phyloP scores from a whole-genome alignment of 352 stramenopile genomes.

The Pythium biforme region DNA sequence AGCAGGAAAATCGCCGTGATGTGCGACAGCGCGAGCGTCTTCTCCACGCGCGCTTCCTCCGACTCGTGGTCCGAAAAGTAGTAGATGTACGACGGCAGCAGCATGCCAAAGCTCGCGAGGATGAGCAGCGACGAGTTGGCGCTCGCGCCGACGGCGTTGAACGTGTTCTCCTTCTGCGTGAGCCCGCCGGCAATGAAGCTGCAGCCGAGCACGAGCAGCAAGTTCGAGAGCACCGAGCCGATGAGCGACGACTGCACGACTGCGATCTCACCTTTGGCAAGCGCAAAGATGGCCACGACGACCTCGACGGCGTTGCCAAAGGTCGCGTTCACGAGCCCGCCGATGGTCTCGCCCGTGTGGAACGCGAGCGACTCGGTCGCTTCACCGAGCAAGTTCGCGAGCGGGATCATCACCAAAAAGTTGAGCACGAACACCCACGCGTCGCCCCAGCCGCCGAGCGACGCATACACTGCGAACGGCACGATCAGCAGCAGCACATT shows the following conservation, averaged over 20 bases:
- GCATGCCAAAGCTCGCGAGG: slow-evolving; percentile 91
- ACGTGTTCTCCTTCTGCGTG: slow-evolving; percentile 83
- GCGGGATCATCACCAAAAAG: slow-evolving; percentile 96
- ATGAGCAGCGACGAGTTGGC: slow-evolving; percentile 95
- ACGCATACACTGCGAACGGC: slow-evolving; percentile 69
- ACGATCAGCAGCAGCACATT: slow-evolving; percentile 65
- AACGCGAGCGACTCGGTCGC: slow-evolving; percentile 96
- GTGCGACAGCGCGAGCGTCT: slow-evolving; percentile 74
- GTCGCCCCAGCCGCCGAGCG: slow-evolving; percentile 62
- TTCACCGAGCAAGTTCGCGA: slow-evolving; percentile 95
- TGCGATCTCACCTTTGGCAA: slow-evolving; percentile 92
- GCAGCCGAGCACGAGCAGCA: slow-evolving; percentile 96
- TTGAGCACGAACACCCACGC: slow-evolving; percentile 93
- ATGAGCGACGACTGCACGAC: slow-evolving; percentile 97
- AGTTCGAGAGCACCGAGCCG: slow-evolving; percentile 97
- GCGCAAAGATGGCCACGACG: slow-evolving; percentile 94
- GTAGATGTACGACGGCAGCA: slow-evolving; percentile 93
- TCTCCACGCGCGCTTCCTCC: slow-evolving; percentile 64
- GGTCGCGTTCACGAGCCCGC: slow-evolving; percentile 96
- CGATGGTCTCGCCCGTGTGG: slow-evolving; percentile 97
- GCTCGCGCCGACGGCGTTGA: slow-evolving; percentile 91
- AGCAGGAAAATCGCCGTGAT: slow-evolving; percentile 81
- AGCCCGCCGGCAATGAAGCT: slow-evolving; percentile 93
- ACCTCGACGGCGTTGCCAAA: slow-evolving; percentile 98
- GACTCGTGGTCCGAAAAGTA: slow-evolving; percentile 79